Evolutionary conservation across 208 protist species (phyloP), one percentile per base, ranked within the genome.

Genomic region (Wallacemonas collosoma): DNA sequence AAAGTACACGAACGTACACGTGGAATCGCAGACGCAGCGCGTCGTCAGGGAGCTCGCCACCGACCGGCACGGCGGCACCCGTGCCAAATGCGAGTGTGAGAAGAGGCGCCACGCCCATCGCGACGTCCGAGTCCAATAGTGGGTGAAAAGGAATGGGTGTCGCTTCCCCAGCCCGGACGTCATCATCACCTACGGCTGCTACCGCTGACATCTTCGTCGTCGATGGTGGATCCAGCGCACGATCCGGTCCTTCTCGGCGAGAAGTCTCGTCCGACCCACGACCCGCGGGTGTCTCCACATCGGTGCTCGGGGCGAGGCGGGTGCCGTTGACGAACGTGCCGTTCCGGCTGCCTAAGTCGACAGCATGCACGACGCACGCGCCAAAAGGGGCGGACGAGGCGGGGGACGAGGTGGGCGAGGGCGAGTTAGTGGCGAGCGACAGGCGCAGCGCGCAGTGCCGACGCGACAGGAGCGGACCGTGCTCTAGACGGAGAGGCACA

Each of bases 401-500:
- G 17, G 48, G 36, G 15, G 35, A 12, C 63, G 54, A 39, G 39
- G 39, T n/a, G 36, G 44, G 14, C 14, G 60, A 53, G 41, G 14
- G 15, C 5, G 40, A 63, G 15, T 26, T 26, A 0, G 26, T 26
- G 26, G 56, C 56, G 14, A 72, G 38, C 2, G 14, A 17, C 35
- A 83, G n/a, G 35, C 72, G 61, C 73, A 82, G 62, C 15, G 75
- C 68, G 75, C 77, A 86, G 58, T 86, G 77, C 14, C 48, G 54
- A 40, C 81, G 77, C 2, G 81, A 83, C 17, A 86, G 5, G 7
- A 86, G 69, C 40, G 81, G 74, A n/a, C 77, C 77, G 47, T 68
- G 73, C 14, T 43, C 62, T 40, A 76, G 40, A n/a, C 73, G 68
- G 11, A 81, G 74, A 8, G 65, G 43, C 17, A 86, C 75, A 1